These are phyloP conservation scores for Centaurea solstitialis DNA, from an alignment of 129 eudicot genomes.

Conservation along the genomic window DNA sequence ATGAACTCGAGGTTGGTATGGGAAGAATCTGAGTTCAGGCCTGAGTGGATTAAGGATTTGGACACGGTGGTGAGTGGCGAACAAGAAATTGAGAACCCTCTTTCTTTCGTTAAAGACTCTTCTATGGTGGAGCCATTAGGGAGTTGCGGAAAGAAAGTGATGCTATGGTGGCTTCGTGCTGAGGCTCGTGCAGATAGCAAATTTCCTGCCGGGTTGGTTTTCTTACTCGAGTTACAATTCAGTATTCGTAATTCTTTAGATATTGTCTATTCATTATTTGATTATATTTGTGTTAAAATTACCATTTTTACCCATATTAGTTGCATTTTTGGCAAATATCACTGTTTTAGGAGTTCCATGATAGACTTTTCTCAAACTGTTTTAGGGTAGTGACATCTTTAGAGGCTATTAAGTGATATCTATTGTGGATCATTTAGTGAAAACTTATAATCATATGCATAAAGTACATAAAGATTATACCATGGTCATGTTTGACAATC, in stretches of 20 bases:
- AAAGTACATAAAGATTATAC: no score
- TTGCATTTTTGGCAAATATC: no score
- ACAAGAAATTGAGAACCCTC: slow-evolving; percentile 57
- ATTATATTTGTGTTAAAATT: neutral
- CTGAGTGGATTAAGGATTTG: slow-evolving; percentile 69
- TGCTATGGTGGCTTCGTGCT: slow-evolving; percentile 91
- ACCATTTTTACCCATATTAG: neutral
- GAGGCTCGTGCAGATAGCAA: slow-evolving; percentile 92
- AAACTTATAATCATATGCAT: no score
- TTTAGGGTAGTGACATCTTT: no score
- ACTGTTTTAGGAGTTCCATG: no score
- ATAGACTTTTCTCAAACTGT: no score
- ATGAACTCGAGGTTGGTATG: slow-evolving; percentile 76
- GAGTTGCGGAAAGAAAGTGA: slow-evolving; percentile 72
- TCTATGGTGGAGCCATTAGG: slow-evolving; percentile 82
- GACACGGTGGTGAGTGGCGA: slow-evolving; percentile 31
- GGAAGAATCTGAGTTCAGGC: slow-evolving; percentile 65
- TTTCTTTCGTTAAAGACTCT: slow-evolving; percentile 63
- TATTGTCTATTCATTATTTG: neutral
- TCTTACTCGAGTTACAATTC: slow-evolving; percentile 9
- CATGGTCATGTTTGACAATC: no score
- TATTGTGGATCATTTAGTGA: no score
- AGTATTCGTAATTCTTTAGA: neutral
- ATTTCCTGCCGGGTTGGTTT: slow-evolving; percentile 72
- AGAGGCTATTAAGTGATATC: no score